Percentiles rank a stretch among this genome's conserved stretches.
Evolutionary conservation across 768 basidiomycete species (phyloP).

Genomic region (Polyporus arcularius): DNA sequence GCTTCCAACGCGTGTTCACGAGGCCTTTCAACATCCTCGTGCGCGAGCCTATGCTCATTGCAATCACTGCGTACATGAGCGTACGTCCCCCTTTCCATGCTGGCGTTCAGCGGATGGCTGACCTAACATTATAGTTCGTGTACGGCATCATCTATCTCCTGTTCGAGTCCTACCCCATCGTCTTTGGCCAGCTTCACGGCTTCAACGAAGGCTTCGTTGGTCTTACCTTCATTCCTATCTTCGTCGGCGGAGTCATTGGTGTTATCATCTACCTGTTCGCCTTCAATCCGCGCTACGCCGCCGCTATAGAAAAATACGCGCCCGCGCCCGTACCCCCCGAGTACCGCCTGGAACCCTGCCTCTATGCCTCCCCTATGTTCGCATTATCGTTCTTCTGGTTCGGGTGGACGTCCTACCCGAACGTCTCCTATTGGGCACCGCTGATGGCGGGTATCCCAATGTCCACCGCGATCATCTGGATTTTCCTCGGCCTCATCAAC

Average conservation of each 20-base stretch:
- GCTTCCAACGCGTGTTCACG: slow-evolving; percentile 49
- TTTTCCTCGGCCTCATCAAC: slow-evolving; percentile 60
- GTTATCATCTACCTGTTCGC: slow-evolving; percentile 41
- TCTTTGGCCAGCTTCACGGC: slow-evolving; percentile 54
- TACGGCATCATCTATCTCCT: slow-evolving; percentile 65
- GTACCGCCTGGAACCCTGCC: slow-evolving; percentile 52
- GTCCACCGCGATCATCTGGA: slow-evolving; percentile 55
- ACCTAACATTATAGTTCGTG: slow-evolving; percentile 45
- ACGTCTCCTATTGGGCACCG: slow-evolving; percentile 55
- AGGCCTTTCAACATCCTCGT: slow-evolving; percentile 67
- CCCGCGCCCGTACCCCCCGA: slow-evolving; percentile 67
- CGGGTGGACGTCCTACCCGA: slow-evolving; percentile 62
- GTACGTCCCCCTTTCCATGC: slow-evolving; percentile 34
- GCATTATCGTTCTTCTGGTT: slow-evolving; percentile 69
- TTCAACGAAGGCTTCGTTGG: slow-evolving; percentile 57
- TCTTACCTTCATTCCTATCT: slow-evolving; percentile 62
- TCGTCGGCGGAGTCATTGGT: slow-evolving; percentile 41
- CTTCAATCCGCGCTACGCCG: slow-evolving; percentile 53
- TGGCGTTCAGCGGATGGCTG: neutral
- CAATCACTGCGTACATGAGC: slow-evolving; percentile 61
- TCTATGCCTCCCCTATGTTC: slow-evolving; percentile 55
- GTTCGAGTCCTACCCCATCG: slow-evolving; percentile 66
- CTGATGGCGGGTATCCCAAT: slow-evolving; percentile 50
- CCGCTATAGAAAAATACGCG: slow-evolving; percentile 42
- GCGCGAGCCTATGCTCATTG: slow-evolving; percentile 65